Evolutionary conservation across 2,329 filamentous ascomycete species (phyloP).

Genomic region (Nigrograna mackinnonii): DNA sequence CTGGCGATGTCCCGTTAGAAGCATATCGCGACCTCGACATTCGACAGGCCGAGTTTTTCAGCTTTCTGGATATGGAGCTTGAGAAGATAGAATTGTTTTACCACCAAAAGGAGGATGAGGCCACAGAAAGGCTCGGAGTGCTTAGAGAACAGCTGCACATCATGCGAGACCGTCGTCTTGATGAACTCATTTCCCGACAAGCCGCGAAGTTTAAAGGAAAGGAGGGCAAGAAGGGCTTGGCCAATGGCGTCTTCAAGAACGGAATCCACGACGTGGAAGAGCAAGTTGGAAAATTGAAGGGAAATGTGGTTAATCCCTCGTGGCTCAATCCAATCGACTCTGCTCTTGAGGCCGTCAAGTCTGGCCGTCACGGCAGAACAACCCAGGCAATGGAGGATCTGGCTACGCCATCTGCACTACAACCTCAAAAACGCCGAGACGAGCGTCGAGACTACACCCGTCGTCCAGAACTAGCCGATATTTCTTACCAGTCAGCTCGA

Average conservation of each 20-base stretch:
- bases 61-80: slow-evolving; percentile 81
- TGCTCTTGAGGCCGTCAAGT: slow-evolving; percentile 43
- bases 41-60: slow-evolving; percentile 82
- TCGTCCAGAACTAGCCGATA: slow-evolving; percentile 50
- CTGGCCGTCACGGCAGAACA: slow-evolving; percentile 59
- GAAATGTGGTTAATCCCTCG: slow-evolving; percentile 16
- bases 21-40: slow-evolving; percentile 68
- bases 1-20: slow-evolving; percentile 56
- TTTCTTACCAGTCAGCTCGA: slow-evolving; percentile 86
- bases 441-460: slow-evolving; percentile 48
- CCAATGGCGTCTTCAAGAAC: slow-evolving; percentile 13
- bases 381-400: slow-evolving; percentile 49
- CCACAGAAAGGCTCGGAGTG: slow-evolving; percentile 69
- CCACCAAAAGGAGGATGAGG: slow-evolving; percentile 82
- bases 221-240: slow-evolving; percentile 19
- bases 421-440: slow-evolving; percentile 32
- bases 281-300: slow-evolving; percentile 11
- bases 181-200: slow-evolving; percentile 66
- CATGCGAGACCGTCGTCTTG: slow-evolving; percentile 82
- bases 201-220: slow-evolving; percentile 35
- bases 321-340: slow-evolving; percentile 45
- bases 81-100: slow-evolving; percentile 95
- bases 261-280: slow-evolving; percentile 23
- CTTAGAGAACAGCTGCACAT: slow-evolving; percentile 87
- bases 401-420: slow-evolving; percentile 45